Percentiles rank a stretch among this genome's conserved stretches.
These are phyloP conservation scores for Chamaenerion angustifolium DNA, from an alignment of 345 rosid genomes.

Conservation along the genomic window DNA sequence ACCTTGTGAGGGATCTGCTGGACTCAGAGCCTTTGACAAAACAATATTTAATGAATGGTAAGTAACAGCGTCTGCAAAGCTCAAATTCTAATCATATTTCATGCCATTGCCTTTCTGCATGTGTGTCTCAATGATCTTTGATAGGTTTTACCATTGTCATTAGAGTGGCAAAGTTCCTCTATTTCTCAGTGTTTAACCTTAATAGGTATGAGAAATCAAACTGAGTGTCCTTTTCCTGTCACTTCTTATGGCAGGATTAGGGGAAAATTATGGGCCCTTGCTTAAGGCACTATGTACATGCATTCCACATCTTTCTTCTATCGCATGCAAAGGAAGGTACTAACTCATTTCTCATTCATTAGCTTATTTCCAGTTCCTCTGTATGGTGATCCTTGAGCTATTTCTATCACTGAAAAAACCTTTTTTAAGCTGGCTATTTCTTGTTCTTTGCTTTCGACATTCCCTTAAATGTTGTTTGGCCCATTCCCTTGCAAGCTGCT, in stretches of 20 bases:
- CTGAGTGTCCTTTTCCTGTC: constrained; percentile 3
- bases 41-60: constrained; percentile 42
- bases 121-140: not conserved
- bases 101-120: not conserved
- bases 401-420: not conserved
- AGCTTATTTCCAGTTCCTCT: not conserved
- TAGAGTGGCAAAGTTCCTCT: not conserved
- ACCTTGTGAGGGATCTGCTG: constrained; percentile 46
- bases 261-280: constrained; percentile 38
- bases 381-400: not conserved
- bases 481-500: no score
- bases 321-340: constrained; percentile 62
- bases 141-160: not conserved
- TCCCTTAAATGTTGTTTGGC: no score
- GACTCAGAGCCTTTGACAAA: constrained; percentile 36
- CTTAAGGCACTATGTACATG: constrained; percentile 45
- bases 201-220: no score
- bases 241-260: constrained; percentile 32
- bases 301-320: constrained; percentile 28
- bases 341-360: not conserved
- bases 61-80: constrained; percentile 2
- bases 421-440: not conserved
- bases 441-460: no score
- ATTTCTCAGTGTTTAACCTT: not conserved
- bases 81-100: not conserved